These are phyloP conservation scores for Dianthus caryophyllus DNA, from an alignment of 148 eudicot genomes.

Conservation along the genomic window DNA sequence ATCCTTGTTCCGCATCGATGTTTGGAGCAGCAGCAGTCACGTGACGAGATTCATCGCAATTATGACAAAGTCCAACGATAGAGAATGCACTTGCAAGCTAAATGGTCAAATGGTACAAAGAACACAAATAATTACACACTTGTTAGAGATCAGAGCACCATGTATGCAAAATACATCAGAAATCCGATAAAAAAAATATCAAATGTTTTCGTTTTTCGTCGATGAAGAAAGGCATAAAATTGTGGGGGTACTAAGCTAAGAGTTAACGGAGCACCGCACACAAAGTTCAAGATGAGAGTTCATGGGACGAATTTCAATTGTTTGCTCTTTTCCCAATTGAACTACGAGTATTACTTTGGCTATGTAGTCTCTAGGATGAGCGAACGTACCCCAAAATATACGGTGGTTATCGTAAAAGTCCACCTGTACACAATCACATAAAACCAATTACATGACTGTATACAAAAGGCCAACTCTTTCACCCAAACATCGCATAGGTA, in stretches of 20 bases:
- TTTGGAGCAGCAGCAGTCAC: constrained; percentile 16
- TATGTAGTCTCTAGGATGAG: not conserved
- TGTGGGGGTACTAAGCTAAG: not conserved
- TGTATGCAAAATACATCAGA: no score
- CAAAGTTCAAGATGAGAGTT: not conserved
- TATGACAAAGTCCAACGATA: constrained; percentile 46
- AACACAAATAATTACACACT: not conserved
- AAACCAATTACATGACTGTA: constrained; percentile 20
- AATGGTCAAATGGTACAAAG: constrained; percentile 16
- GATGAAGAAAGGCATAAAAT: not conserved
- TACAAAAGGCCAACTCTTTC: not conserved
- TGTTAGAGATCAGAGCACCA: not conserved
- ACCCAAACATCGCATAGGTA: not conserved
- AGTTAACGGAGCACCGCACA: no score
- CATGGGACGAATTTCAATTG: not conserved
- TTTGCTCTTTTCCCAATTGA: not conserved
- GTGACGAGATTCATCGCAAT: constrained; percentile 26
- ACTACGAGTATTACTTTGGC: not conserved
- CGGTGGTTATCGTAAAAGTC: constrained; percentile 72
- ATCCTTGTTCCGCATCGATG: constrained; percentile 44
- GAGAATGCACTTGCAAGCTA: constrained; percentile 76
- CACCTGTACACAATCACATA: constrained; percentile 53
- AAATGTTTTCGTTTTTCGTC: no score
- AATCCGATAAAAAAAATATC: no score
- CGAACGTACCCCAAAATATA: constrained; percentile 80